Percentiles rank a stretch among this genome's conserved stretches.
These are phyloP conservation scores for Colletotrichum orbiculare DNA, from an alignment of 2,329 filamentous ascomycete genomes.

Conservation along the genomic window DNA sequence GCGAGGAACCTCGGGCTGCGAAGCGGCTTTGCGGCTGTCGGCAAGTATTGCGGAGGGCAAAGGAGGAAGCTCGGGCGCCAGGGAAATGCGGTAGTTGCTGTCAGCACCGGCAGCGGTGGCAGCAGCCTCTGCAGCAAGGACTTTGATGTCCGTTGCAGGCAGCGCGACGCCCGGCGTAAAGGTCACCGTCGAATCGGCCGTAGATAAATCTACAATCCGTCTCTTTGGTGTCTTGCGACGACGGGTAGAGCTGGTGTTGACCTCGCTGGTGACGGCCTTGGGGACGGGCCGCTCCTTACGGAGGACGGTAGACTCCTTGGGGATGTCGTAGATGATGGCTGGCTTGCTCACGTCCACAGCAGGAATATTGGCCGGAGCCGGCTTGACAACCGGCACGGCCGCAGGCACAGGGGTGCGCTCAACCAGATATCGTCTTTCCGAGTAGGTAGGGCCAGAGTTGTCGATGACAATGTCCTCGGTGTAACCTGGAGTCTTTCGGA, in stretches of 20 bases:
- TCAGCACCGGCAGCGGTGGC: slow-evolving; percentile 37
- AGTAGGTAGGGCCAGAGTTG: slow-evolving; percentile 82
- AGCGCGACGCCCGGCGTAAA: slow-evolving; percentile 25
- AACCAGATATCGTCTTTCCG: slow-evolving; percentile 84
- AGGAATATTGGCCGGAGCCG: slow-evolving; percentile 70
- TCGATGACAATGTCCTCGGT: slow-evolving; percentile 93
- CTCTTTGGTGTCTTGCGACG: slow-evolving; percentile 70
- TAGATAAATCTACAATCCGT: slow-evolving; percentile 73
- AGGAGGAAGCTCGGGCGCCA: slow-evolving; percentile 51
- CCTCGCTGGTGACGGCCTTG: slow-evolving; percentile 66
- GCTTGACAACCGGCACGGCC: slow-evolving; percentile 81
- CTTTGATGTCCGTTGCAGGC: slow-evolving; percentile 19
- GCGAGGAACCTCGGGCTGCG: slow-evolving; percentile 49
- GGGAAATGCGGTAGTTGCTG: slow-evolving; percentile 58
- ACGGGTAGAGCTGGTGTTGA: slow-evolving; percentile 68
- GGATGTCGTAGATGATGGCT: slow-evolving; percentile 64
- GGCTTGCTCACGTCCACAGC: slow-evolving; percentile 76
- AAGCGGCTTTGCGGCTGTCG: slow-evolving; percentile 47
- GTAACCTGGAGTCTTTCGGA: slow-evolving; percentile 89
- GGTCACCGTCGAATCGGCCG: slow-evolving; percentile 51
- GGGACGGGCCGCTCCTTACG: slow-evolving; percentile 69
- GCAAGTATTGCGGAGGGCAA: slow-evolving; percentile 45
- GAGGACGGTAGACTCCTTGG: slow-evolving; percentile 62
- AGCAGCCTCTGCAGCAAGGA: slow-evolving; percentile 26
- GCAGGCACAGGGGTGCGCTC: slow-evolving; percentile 83